A percentile compares a stretch with the other conserved stretches of the same genome.
phyloP scores from a whole-genome alignment of 352 stramenopile species.

The Phytophthora ramorum region DNA sequence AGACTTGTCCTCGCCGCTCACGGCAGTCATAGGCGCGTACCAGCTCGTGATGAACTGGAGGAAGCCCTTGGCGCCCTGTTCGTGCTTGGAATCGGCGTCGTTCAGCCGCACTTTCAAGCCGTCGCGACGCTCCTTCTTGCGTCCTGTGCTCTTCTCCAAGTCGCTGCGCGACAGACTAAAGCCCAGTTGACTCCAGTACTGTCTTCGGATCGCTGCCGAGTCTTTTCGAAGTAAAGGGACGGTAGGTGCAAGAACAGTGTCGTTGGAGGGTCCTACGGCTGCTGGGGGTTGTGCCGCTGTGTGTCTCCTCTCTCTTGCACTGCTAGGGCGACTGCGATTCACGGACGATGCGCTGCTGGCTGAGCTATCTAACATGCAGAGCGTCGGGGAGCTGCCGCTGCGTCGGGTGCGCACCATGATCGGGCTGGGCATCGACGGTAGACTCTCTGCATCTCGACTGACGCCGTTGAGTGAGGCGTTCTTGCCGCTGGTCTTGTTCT shows the following conservation, averaged over 20 bases:
- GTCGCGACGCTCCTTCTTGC: conserved; percentile 66
- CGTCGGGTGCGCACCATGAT: conserved; percentile 34
- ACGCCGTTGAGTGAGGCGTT: conserved; percentile 47
- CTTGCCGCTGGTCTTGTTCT: conserved; percentile 52
- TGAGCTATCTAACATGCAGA: conserved; percentile 13
- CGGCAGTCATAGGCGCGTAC: conserved; percentile 57
- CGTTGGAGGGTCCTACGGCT: conserved; percentile 26
- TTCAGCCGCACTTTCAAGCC: conserved; percentile 84
- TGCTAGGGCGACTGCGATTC: conserved; percentile 21
- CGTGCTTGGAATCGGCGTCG: conserved; percentile 48
- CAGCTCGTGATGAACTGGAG: conserved; percentile 87
- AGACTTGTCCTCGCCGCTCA: conserved; percentile 37
- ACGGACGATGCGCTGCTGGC: conserved; percentile 1
- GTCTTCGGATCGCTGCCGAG: conserved; percentile 82
- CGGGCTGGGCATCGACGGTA: conserved; percentile 56
- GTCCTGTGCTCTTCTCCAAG: conserved; percentile 78
- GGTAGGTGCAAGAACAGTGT: conserved; percentile 24
- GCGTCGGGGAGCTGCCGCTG: conserved; percentile 27
- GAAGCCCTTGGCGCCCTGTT: conserved; percentile 64
- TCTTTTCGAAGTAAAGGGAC: conserved; percentile 71
- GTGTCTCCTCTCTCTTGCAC: conserved; percentile 24
- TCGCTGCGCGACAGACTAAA: conserved; percentile 84
- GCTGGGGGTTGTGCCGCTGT: conserved; percentile 15
- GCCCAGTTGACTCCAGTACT: conserved; percentile 89
- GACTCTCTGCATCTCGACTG: conserved; percentile 63